phyloP scores from a whole-genome alignment of 2,329 filamentous ascomycete species.

The Sporothrix humicola region DNA sequence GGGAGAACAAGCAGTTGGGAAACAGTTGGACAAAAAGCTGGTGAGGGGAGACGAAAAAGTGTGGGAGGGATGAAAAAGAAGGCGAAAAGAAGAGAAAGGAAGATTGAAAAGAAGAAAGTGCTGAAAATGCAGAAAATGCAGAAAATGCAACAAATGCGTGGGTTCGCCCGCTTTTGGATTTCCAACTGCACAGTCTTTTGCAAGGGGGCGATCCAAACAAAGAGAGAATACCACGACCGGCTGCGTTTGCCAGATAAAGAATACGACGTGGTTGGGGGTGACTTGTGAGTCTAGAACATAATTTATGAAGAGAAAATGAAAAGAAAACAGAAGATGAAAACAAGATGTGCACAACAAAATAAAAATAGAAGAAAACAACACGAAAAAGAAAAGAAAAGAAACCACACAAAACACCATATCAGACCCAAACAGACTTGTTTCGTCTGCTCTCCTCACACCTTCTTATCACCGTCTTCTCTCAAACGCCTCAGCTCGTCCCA shows the following conservation, averaged over 20 bases:
- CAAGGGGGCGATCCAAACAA: not conserved
- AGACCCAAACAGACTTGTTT: too few species aligned
- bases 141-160: not conserved
- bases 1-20: not conserved
- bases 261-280: not conserved
- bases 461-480: too few species aligned
- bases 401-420: too few species aligned
- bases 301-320: not conserved
- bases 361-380: not conserved
- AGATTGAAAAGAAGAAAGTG: not conserved
- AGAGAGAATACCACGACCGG: not conserved
- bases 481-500: not conserved
- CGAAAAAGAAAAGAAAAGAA: not conserved
- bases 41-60: not conserved
- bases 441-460: too few species aligned
- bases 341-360: not conserved
- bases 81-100: not conserved
- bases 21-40: not conserved
- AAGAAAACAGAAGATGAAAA: not conserved
- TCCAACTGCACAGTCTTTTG: not conserved
- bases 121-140: not conserved
- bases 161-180: slow-evolving; percentile 8
- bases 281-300: not conserved
- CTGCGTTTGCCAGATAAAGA: not conserved
- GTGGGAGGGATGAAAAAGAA: not conserved